Evolutionary conservation across 768 basidiomycete genomes (phyloP).

Genomic region (Amyloporia xantha): DNA sequence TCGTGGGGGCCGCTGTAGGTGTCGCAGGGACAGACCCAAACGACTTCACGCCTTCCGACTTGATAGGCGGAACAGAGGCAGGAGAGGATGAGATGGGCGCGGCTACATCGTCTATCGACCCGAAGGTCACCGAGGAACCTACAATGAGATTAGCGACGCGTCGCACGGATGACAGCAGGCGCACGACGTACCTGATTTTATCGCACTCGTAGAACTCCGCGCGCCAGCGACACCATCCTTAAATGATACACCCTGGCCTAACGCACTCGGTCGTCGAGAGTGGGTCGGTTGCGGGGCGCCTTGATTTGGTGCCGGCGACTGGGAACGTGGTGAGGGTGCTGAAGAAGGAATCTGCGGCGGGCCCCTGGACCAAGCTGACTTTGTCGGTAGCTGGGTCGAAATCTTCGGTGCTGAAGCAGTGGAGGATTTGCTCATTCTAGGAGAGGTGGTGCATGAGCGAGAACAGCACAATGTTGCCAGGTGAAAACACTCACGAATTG

Average conservation of each 20-base stretch:
- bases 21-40: constrained; percentile 74
- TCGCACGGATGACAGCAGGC: constrained; percentile 7
- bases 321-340: constrained; percentile 61
- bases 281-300: constrained; percentile 39
- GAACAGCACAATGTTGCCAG: constrained; percentile 9
- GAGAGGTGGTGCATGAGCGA: constrained; percentile 3
- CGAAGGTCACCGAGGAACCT: constrained; percentile 78
- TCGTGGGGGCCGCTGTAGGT: constrained; percentile 43
- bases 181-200: constrained; percentile 52
- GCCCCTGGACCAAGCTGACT: constrained; percentile 90
- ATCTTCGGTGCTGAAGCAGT: constrained; percentile 67
- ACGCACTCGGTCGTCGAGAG: constrained; percentile 71
- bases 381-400: constrained; percentile 64
- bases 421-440: constrained; percentile 92
- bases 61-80: constrained; percentile 55
- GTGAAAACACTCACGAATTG: constrained; percentile 25
- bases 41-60: constrained; percentile 68
- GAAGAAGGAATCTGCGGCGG: constrained; percentile 62
- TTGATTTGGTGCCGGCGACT: constrained; percentile 60
- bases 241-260: constrained; percentile 64
- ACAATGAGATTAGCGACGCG: constrained; percentile 3
- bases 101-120: constrained; percentile 77
- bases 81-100: constrained; percentile 82
- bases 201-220: constrained; percentile 52
- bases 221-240: constrained; percentile 77